Conservation (phyloP, 1,284 basidiomycete species). For the Puccinia triticina region DNA sequence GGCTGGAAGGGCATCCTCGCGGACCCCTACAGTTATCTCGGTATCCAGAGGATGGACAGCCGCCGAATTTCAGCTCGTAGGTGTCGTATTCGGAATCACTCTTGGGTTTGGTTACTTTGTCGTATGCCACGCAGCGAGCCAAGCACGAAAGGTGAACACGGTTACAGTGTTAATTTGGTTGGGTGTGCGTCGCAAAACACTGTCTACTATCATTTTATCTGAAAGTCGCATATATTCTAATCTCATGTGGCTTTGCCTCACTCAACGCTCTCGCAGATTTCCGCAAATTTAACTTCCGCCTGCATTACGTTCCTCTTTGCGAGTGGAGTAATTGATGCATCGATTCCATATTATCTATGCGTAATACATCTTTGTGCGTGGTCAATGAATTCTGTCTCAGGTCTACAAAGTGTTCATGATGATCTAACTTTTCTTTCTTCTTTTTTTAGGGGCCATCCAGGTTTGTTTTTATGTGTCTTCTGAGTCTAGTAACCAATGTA, state of each 20-base stretch:
- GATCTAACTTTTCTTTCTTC: background rate
- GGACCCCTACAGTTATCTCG: background rate
- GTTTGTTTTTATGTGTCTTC: background rate
- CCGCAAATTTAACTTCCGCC: background rate
- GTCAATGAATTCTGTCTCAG: background rate
- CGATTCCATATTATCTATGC: constrained; percentile 1
- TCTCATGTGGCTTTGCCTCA: background rate
- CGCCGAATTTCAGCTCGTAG: background rate
- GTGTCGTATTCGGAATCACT: background rate
- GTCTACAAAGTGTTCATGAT: background rate
- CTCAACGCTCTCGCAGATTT: background rate
- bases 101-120: constrained; percentile 20
- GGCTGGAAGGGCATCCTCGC: background rate
- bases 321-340: background rate
- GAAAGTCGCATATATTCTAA: background rate
- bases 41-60: background rate
- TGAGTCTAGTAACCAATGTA: too few species aligned
- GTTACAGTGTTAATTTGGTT: constrained; percentile 10
- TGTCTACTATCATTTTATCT: background rate
- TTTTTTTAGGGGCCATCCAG: constrained; percentile 3
- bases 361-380: background rate
- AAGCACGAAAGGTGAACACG: background rate
- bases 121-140: background rate
- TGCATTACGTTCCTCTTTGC: background rate
- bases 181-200: background rate